Conservation (phyloP, 2,329 filamentous ascomycete species). For the Fusarium caatingaense region DNA sequence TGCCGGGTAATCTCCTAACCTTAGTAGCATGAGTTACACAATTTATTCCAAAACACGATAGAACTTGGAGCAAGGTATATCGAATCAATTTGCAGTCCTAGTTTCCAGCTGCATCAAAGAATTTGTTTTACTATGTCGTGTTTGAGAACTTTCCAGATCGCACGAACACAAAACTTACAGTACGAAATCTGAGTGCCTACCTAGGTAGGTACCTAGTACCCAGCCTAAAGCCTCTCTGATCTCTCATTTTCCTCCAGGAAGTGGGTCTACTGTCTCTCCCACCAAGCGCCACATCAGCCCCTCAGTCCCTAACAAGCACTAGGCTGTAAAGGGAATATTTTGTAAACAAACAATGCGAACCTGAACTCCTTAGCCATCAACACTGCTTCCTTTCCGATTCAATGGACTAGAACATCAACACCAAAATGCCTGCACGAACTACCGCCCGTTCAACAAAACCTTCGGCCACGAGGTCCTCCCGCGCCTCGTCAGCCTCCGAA, state of each 20-base stretch:
- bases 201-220: too few species aligned
- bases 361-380: conserved; percentile 8
- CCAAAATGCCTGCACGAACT: conserved; percentile 62
- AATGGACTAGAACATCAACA: conserved; percentile 17
- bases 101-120: neutral
- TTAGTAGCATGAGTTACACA: neutral
- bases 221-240: neutral
- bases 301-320: conserved; percentile 31
- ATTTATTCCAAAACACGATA: neutral
- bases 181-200: neutral
- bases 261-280: neutral
- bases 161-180: neutral
- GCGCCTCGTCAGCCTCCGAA: conserved; percentile 70
- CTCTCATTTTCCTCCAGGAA: neutral
- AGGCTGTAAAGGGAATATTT: conserved; percentile 48
- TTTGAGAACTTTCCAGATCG: neutral
- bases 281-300: conserved; percentile 9
- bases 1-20: neutral
- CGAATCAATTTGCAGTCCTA: neutral
- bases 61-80: neutral
- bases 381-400: conserved; percentile 1
- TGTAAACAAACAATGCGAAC: conserved; percentile 47
- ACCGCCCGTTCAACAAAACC: conserved; percentile 60
- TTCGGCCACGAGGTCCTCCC: conserved; percentile 60
- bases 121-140: neutral